Conservation (phyloP, 176 grass and related monocot genomes). For the Stipa capillata region DNA sequence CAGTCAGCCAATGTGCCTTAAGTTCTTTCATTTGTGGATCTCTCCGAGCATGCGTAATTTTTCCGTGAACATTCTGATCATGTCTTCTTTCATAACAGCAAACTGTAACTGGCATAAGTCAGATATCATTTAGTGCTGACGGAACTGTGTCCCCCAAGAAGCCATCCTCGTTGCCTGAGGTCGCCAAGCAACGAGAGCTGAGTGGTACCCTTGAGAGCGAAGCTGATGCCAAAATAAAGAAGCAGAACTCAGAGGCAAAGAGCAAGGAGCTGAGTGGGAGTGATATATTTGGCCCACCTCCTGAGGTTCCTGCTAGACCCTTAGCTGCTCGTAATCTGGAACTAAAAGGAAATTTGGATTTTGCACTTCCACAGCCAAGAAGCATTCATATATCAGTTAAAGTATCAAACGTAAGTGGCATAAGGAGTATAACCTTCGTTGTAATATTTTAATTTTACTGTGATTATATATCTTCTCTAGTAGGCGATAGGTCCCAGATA, state of each 20-base stretch:
- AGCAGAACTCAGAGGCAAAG: slow-evolving; percentile 43
- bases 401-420: slow-evolving; percentile 40
- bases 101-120: slow-evolving; percentile 42
- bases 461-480: not conserved
- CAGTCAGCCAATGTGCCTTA: not conserved
- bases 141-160: slow-evolving; percentile 46
- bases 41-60: not conserved
- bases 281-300: slow-evolving; percentile 50
- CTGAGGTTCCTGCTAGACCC: slow-evolving; percentile 26
- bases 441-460: not conserved
- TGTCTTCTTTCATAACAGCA: slow-evolving; percentile 20
- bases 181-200: slow-evolving; percentile 54
- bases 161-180: slow-evolving; percentile 40
- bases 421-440: not conserved
- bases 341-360: slow-evolving; percentile 43
- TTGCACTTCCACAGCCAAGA: slow-evolving; percentile 29
- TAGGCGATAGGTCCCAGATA: not conserved
- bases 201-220: slow-evolving; percentile 41
- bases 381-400: slow-evolving; percentile 46
- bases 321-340: slow-evolving; percentile 43
- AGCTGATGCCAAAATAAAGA: slow-evolving; percentile 31
- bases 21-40: not conserved
- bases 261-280: slow-evolving; percentile 47
- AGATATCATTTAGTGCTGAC: slow-evolving; percentile 48
- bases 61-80: not conserved